Base-by-base conservation (phyloP, 352 stramenopile species). In the Nothophytophthora sp. region DNA sequence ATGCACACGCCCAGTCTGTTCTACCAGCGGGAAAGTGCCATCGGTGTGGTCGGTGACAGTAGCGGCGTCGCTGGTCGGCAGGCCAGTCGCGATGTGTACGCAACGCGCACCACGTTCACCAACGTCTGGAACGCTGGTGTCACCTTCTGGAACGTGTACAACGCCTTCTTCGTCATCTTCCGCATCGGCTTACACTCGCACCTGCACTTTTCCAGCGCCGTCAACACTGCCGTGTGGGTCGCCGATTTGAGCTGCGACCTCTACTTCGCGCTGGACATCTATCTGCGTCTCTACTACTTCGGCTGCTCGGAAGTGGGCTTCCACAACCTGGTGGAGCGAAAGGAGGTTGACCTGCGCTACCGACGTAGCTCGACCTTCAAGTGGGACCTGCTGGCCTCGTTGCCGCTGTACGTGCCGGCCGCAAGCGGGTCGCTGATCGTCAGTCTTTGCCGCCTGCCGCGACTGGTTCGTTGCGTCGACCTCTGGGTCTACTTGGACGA, bases 281-380 rank as follows among this genome's bases (percentile, higher is more conserved):
- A 90, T 36, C 44, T 92, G 18, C 65, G 70, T 10, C 45, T 90
- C 7, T 91, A 73, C 28, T 90, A 77, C 54, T 88, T 93, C 24
- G 71, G 73, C 0, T 73, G 53, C 7, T 49, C 71, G 2, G 74
- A 84, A 8, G 66, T 69, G 2, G 58, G 55, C 0, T 27, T 84
- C 2, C 40, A 66, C 7, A 90, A 90, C 34, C 39, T 93, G 0
- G n/a, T 74, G 7, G 50, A 63, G 1, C 60, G 69, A 16, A 67
- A 57, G 23, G 53, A 73, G 24, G 22, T 64, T 2, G 70, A 84
- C 15, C 20, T 24, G 0, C 58, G 54, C 8, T 88, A 84, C 18
- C 53, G 61, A 16, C 70, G 67, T n/a, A 83, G 70, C 36, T 52
- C 29, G 0, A 55, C 61, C 0, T 67, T 86, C 13, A 83, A 79